A percentile compares a stretch with the other conserved stretches of the same genome.
These are phyloP conservation scores for Akebia trifoliata DNA, from an alignment of 164 flowering plant species.

Conservation along the genomic window DNA sequence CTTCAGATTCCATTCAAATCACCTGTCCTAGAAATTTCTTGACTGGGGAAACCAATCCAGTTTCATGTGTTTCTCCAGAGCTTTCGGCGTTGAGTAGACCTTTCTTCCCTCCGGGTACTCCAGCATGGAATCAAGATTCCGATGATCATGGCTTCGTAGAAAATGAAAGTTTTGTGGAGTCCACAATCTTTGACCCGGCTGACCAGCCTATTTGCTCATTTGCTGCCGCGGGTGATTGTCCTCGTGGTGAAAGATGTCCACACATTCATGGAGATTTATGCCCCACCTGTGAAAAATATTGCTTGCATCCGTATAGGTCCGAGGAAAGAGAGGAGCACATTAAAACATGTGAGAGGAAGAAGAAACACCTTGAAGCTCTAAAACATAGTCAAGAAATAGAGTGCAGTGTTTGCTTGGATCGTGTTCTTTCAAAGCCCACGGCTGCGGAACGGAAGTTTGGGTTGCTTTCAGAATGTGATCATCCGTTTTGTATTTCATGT, in stretches of 20 bases:
- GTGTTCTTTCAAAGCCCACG: conserved; percentile 76
- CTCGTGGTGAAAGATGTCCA: conserved; percentile 82
- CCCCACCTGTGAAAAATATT: conserved; percentile 67
- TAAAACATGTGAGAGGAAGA: conserved; percentile 58
- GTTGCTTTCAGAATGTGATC: conserved; percentile 91
- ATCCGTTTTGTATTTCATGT: conserved; percentile 91
- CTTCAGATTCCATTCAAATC: conserved; percentile 23
- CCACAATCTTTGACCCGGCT: conserved; percentile 28
- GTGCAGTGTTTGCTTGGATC: conserved; percentile 92
- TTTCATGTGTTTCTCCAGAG: conserved; percentile 20
- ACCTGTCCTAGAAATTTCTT: conserved; percentile 18
- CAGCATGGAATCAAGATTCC: conserved; percentile 41
- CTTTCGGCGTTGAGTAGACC: conserved; percentile 31
- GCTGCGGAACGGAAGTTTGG: conserved; percentile 94
- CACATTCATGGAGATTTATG: conserved; percentile 87
- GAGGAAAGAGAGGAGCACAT: conserved; percentile 82
- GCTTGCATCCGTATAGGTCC: conserved; percentile 82
- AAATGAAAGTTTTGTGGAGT: conserved; percentile 18
- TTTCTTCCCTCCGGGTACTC: conserved; percentile 23
- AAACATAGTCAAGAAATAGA: conserved; percentile 90
- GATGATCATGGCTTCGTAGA: conserved; percentile 21
- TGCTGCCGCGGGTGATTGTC: conserved; percentile 93
- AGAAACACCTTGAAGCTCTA: conserved; percentile 64
- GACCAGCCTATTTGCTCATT: conserved; percentile 68
- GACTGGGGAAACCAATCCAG: conserved; percentile 9